Evolutionary conservation across 306 rosid genomes (phyloP).

Genomic region (Cyclanthera cordifolia): DNA sequence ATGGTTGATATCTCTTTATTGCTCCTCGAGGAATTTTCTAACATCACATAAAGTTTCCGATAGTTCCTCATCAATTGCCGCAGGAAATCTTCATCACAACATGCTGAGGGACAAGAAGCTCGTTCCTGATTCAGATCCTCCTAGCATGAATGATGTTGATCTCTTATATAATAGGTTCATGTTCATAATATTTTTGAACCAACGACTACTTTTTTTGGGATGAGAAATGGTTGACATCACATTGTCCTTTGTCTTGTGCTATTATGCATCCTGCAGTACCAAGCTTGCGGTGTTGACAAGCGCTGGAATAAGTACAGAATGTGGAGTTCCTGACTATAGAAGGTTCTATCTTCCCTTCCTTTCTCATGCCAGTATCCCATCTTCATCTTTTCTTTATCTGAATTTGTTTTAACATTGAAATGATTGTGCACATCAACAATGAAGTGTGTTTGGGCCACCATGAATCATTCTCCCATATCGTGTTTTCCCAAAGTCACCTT

Average conservation of each 20-base stretch:
- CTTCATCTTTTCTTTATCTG: not conserved
- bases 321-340: conserved; percentile 93
- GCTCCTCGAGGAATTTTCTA: conserved; percentile 34
- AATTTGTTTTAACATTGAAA: not conserved
- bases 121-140: conserved; percentile 80
- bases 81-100: conserved; percentile 24
- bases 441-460: too few relatives aligned
- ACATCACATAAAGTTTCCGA: conserved; percentile 35
- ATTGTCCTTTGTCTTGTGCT: not conserved
- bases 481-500: too few relatives aligned
- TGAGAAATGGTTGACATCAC: not conserved
- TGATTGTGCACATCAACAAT: not conserved
- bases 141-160: conserved; percentile 49
- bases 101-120: conserved; percentile 39
- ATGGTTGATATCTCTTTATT: conserved; percentile 26
- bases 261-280: conserved; percentile 34
- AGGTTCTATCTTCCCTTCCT: conserved; percentile 36
- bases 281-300: conserved; percentile 69
- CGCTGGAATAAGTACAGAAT: conserved; percentile 93
- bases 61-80: conserved; percentile 25
- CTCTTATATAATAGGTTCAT: conserved; percentile 58
- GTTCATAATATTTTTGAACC: not conserved
- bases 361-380: not conserved
- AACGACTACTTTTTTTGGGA: not conserved
- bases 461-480: too few relatives aligned